These are phyloP conservation scores for Capsicum chinense DNA, from an alignment of 257 asterid species.

Conservation along the genomic window DNA sequence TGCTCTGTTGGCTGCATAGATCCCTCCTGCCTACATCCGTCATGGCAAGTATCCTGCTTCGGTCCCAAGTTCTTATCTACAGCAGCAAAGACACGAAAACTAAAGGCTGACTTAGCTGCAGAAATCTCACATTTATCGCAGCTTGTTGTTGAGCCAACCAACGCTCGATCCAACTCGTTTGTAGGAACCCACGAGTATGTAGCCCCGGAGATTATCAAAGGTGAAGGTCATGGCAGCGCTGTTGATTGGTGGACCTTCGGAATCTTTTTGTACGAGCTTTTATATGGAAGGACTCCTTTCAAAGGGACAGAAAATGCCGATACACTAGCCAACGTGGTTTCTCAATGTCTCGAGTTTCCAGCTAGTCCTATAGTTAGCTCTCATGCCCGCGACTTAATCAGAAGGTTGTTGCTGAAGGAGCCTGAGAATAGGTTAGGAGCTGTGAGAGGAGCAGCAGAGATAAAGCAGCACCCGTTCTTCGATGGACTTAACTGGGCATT, in stretches of 20 bases:
- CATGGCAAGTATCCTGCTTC: constrained; percentile 68
- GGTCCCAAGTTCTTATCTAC: constrained; percentile 35
- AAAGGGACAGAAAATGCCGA: constrained; percentile 64
- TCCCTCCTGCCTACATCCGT: constrained; percentile 48
- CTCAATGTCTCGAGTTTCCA: constrained; percentile 69
- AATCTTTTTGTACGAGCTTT: constrained; percentile 60
- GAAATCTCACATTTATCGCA: constrained; percentile 43
- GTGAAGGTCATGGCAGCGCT: constrained; percentile 76
- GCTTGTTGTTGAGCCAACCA: constrained; percentile 70
- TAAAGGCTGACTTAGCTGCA: constrained; percentile 43
- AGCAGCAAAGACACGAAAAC: constrained; percentile 47
- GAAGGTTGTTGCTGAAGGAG: constrained; percentile 62
- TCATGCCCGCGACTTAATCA: constrained; percentile 60
- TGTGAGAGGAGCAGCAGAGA: constrained; percentile 65
- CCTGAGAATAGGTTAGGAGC: constrained; percentile 63
- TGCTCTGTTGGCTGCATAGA: constrained; percentile 34
- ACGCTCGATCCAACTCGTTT: constrained; percentile 71
- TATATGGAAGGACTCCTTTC: constrained; percentile 70
- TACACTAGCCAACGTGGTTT: constrained; percentile 64
- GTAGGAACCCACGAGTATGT: constrained; percentile 79
- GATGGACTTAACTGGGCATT: constrained; percentile 76
- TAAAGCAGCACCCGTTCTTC: constrained; percentile 67
- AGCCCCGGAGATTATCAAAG: constrained; percentile 81
- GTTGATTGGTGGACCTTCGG: constrained; percentile 89
- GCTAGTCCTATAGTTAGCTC: constrained; percentile 54